Percentiles rank a stretch among this genome's conserved stretches.
Evolutionary conservation across 176 grass and related monocot species (phyloP).

Genomic region (Carex cristatella): DNA sequence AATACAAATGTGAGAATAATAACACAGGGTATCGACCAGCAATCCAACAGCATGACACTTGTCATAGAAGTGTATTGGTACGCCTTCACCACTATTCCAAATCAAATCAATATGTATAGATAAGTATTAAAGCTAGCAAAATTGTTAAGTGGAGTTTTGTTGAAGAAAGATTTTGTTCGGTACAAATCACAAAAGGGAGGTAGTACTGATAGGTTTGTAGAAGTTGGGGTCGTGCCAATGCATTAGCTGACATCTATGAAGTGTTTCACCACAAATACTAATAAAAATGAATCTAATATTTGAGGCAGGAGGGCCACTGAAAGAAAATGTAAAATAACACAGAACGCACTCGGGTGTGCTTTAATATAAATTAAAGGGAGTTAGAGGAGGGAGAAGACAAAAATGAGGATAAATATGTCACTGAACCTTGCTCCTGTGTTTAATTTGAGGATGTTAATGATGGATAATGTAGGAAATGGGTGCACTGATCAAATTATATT

Average conservation of each 20-base stretch:
- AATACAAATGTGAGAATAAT: constrained; percentile 58
- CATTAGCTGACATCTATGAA: not conserved
- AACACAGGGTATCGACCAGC: constrained; percentile 62
- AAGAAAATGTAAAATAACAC: not conserved
- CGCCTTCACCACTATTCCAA: constrained; percentile 51
- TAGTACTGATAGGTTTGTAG: not conserved
- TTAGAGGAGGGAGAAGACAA: not conserved
- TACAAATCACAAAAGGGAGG: not conserved
- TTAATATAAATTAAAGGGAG: not conserved
- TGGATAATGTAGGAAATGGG: not conserved
- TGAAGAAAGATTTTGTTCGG: not conserved
- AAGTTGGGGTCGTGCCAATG: not conserved
- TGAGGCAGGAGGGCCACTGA: not conserved
- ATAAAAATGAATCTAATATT: not conserved
- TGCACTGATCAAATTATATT: not conserved
- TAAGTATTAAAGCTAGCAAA: constrained; percentile 3
- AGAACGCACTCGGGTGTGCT: not conserved
- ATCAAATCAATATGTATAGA: not conserved
- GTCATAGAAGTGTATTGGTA: constrained; percentile 64
- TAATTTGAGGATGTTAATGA: not conserved
- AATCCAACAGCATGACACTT: constrained; percentile 71
- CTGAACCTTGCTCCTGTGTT: not conserved
- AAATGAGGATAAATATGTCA: not conserved
- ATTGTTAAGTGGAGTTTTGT: not conserved
- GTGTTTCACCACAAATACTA: not conserved